These are phyloP conservation scores for Skeletonema marinoi DNA, from an alignment of 108 stramenopile species.

Conservation along the genomic window DNA sequence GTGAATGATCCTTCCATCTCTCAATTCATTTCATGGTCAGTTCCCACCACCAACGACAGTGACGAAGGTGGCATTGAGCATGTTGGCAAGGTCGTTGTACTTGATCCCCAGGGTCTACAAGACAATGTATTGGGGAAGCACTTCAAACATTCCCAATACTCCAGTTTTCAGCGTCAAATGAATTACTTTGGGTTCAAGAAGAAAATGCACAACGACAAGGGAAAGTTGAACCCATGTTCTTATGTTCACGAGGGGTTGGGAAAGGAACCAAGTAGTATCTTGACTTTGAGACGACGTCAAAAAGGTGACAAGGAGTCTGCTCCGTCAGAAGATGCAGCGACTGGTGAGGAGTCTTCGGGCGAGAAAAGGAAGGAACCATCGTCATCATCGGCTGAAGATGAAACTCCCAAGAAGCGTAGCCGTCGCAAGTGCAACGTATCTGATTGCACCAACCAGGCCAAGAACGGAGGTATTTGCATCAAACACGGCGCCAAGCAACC, in stretches of 20 bases:
- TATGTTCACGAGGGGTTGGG: background rate
- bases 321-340: background rate
- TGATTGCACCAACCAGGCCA: slow-evolving; percentile 9
- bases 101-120: slow-evolving; percentile 41
- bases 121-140: slow-evolving; percentile 46
- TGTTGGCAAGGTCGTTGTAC: slow-evolving; percentile 48
- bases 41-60: slow-evolving; percentile 1
- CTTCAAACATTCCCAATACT: slow-evolving; percentile 55
- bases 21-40: slow-evolving; percentile 44
- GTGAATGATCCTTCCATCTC: slow-evolving; percentile 28
- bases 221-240: background rate
- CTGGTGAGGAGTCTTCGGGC: background rate
- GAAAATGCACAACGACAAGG: slow-evolving; percentile 33
- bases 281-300: background rate
- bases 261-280: background rate
- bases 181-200: slow-evolving; percentile 70
- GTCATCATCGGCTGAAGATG: background rate
- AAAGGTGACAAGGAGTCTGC: background rate
- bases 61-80: slow-evolving; percentile 21
- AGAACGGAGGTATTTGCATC: slow-evolving; percentile 5
- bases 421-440: slow-evolving; percentile 2
- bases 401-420: background rate
- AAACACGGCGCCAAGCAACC: slow-evolving; percentile 2
- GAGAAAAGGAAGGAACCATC: background rate
- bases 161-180: slow-evolving; percentile 54